Conservation (phyloP, 495 filamentous ascomycete species). For the Oidiodendron maius region DNA sequence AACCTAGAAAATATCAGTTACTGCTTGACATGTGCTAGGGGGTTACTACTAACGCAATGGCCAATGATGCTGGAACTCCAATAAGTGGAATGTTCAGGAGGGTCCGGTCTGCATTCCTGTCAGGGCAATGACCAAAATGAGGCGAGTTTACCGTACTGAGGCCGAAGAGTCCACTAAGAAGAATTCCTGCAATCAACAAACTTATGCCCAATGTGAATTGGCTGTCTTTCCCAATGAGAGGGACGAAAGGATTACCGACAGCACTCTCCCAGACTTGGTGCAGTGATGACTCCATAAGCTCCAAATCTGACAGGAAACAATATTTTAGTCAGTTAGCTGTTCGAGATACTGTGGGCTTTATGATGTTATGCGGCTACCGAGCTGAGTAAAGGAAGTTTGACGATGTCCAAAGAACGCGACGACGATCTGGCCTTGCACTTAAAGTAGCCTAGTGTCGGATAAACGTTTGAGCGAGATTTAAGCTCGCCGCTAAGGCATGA, state of each 20-base stretch:
- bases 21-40: not conserved
- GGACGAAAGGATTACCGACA: slow-evolving; percentile 73
- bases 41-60: slow-evolving; percentile 67
- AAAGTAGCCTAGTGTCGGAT: slow-evolving; percentile 1
- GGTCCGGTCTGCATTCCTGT: slow-evolving; percentile 66
- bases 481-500: slow-evolving; percentile 1
- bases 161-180: slow-evolving; percentile 68
- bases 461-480: slow-evolving; percentile 4
- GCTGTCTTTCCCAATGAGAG: slow-evolving; percentile 70
- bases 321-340: not conserved
- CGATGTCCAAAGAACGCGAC: not conserved
- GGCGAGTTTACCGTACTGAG: slow-evolving; percentile 58
- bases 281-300: slow-evolving; percentile 64
- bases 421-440: slow-evolving; percentile 3
- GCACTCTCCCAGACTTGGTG: slow-evolving; percentile 87
- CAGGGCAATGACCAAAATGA: not conserved
- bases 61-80: slow-evolving; percentile 80
- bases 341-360: not conserved
- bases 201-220: slow-evolving; percentile 81
- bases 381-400: not conserved
- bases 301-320: not conserved
- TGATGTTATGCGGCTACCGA: not conserved
- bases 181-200: slow-evolving; percentile 61
- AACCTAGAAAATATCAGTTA: slow-evolving; percentile 50
- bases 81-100: slow-evolving; percentile 68